Evolutionary conservation across 1,284 basidiomycete genomes (phyloP), one percentile per base, ranked within the genome.

Genomic region (Ustilago nuda): DNA sequence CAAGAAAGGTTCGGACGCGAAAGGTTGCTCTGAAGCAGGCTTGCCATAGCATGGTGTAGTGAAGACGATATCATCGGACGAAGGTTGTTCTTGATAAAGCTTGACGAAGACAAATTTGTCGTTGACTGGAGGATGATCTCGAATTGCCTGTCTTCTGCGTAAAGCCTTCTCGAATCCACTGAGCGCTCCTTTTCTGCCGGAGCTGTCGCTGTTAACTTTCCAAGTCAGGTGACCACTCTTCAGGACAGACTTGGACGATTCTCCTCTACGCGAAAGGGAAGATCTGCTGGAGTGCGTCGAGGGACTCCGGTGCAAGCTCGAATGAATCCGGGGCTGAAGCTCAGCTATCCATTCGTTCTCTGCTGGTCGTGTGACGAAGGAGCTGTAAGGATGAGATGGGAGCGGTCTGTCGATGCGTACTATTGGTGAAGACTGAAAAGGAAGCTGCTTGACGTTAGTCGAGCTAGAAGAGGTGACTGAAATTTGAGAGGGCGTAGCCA

Each of bases 161-260:
- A 61, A 33, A 11, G 62, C 63, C 27, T 61, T 43, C 19, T 71
- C 68, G 19, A 71, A 71, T 0, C 68, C 63, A 12, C 41, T 41
- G 2, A 59, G 54, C 2, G 58, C n/a, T 2, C 36, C 55, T 32
- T 33, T 55, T 30, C 27, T 63, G 45, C 39, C 30, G 8, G 36
- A n/a, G 11, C 32, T 19, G 2, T 61, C 56, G 4, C 9, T 17
- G 1, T 48, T 27, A 4, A 35, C 36, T 8, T 36, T 43, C 68
- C 62, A 71, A 2, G 63, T 66, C 37, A 71, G n/a, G 13, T 53
- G 50, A 15, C 68, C 63, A 2, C 43, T 12, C 52, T 62, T 65
- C 8, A 65, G 23, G 4, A 61, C 19, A 4, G 35, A 35, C 4
- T 3, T 32, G 0, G 54, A 37, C 8, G 59, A n/a, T 3, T 6